phyloP scores from a whole-genome alignment of 306 rosid species.

The Trifolium dubium region DNA sequence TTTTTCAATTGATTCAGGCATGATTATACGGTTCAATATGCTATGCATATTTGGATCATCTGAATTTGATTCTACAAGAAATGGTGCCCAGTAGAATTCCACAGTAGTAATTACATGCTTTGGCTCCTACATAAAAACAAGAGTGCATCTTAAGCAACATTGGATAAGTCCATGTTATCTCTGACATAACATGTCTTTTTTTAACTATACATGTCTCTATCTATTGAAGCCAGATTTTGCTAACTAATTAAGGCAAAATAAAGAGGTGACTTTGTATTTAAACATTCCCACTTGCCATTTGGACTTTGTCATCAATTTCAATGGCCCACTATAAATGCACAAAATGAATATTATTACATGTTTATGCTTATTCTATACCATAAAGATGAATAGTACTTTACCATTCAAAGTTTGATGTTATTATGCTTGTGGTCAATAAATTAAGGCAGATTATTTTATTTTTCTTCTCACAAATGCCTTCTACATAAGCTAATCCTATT shows the following conservation, averaged over 20 bases:
- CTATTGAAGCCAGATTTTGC: conserved; percentile 29
- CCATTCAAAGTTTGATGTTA: background rate
- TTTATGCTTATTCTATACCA: background rate
- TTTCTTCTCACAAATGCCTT: background rate
- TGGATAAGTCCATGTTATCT: background rate
- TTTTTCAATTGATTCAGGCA: conserved; percentile 90
- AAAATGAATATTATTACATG: conserved; percentile 5
- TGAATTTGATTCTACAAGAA: conserved; percentile 96
- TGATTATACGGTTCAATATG: conserved; percentile 87
- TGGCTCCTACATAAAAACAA: conserved; percentile 51
- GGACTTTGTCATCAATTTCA: conserved; percentile 18
- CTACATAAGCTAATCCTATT: too few relatives aligned
- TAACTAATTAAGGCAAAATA: background rate
- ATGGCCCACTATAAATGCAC: conserved; percentile 33
- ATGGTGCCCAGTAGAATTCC: conserved; percentile 98
- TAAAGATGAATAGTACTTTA: background rate
- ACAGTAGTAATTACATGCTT: conserved; percentile 69
- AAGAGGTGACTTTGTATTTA: conserved; percentile 34
- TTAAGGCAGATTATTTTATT: background rate
- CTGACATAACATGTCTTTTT: conserved; percentile 28
- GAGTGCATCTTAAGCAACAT: conserved; percentile 43
- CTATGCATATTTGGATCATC: conserved; percentile 98
- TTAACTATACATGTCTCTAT: conserved; percentile 36
- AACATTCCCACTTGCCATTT: background rate
- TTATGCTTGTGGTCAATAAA: conserved; percentile 19